Conservation (phyloP, 768 basidiomycete genomes). For the Podaxis mareebaensis region DNA sequence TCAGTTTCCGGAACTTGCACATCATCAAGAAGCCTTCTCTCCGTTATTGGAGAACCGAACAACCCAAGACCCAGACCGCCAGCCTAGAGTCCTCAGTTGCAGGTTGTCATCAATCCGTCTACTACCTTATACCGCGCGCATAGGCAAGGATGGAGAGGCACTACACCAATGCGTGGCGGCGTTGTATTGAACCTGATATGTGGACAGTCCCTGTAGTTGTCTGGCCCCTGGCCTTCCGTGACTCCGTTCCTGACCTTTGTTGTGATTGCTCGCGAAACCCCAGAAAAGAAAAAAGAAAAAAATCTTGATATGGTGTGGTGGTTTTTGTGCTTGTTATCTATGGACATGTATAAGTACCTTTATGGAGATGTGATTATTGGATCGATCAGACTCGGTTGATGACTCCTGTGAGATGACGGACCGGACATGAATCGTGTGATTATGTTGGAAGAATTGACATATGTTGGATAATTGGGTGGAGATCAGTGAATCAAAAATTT, state of each 20-base stretch:
- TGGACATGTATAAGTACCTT: neutral
- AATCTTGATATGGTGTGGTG: neutral
- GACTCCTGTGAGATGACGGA: neutral
- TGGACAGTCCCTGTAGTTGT: neutral
- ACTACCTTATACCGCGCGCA: neutral
- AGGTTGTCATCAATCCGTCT: neutral
- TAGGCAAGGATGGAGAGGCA: neutral
- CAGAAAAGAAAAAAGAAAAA: neutral
- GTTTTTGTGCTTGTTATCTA: neutral
- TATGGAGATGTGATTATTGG: neutral
- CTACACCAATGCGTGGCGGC: neutral
- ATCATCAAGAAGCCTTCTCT: neutral
- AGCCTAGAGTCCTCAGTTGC: neutral
- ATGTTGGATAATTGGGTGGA: neutral
- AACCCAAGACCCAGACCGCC: neutral
- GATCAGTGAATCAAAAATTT: slow-evolving; percentile 4
- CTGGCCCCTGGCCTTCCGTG: neutral
- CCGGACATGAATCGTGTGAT: neutral
- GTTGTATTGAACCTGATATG: neutral
- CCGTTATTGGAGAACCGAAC: neutral
- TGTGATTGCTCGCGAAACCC: neutral
- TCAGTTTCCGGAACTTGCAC: slow-evolving; percentile 7
- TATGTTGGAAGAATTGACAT: neutral
- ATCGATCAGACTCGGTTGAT: neutral
- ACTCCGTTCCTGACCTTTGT: neutral